Percentiles rank a stretch among this genome's conserved stretches.
These are phyloP conservation scores for Phyllosticta citrichinensis DNA, from an alignment of 2,329 filamentous ascomycete species.

Conservation along the genomic window DNA sequence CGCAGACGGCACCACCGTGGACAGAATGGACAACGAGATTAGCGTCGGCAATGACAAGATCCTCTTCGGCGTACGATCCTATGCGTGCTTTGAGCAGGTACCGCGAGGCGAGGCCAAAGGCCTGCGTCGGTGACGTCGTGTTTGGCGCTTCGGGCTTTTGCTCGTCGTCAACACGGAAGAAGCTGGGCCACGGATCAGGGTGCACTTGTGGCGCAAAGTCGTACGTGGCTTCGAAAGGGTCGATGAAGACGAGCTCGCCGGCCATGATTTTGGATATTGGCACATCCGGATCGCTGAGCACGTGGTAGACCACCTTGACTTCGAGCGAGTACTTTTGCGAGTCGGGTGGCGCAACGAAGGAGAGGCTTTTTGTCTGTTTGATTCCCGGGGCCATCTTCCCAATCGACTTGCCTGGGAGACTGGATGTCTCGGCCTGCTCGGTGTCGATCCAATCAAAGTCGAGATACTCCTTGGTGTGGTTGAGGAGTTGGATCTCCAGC, in stretches of 20 bases:
- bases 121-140: conserved; percentile 19
- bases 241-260: conserved; percentile 61
- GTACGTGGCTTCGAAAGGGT: conserved; percentile 86
- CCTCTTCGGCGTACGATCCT: conserved; percentile 64
- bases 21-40: conserved; percentile 51
- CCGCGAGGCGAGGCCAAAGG: conserved; percentile 61
- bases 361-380: conserved; percentile 25
- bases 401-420: conserved; percentile 28
- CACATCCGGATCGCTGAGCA: conserved; percentile 70
- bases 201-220: conserved; percentile 75
- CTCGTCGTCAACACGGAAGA: conserved; percentile 57
- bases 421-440: conserved; percentile 17
- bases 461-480: conserved; percentile 39
- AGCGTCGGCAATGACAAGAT: conserved; percentile 53
- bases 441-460: conserved; percentile 38
- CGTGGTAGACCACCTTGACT: conserved; percentile 65
- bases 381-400: conserved; percentile 24
- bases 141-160: conserved; percentile 24
- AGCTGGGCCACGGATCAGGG: conserved; percentile 70
- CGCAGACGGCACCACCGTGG: conserved; percentile 53
- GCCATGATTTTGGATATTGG: conserved; percentile 65
- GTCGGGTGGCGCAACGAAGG: conserved; percentile 31
- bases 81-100: conserved; percentile 67
- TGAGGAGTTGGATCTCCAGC: conserved; percentile 58
- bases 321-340: conserved; percentile 57